Percentiles rank a stretch among this genome's conserved stretches.
Conservation (phyloP, 805 yeast genomes). For the Saturnispora galanensis region DNA sequence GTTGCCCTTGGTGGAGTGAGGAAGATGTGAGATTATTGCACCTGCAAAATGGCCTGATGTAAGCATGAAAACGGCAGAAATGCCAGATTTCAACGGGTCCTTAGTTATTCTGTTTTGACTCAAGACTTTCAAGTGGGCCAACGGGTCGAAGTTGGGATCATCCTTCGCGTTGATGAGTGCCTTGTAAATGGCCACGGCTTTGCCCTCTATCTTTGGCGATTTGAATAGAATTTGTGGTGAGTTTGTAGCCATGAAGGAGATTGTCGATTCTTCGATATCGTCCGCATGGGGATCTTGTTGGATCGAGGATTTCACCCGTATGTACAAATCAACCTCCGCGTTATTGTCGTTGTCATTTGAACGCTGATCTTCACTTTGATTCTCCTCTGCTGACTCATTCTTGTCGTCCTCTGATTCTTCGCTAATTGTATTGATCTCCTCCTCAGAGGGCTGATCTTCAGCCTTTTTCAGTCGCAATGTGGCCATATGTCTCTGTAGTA, state of each 20-base stretch:
- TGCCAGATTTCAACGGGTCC: slow-evolving; percentile 20
- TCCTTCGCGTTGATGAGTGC: slow-evolving; percentile 39
- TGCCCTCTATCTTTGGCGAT: slow-evolving; percentile 33
- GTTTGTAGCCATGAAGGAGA: slow-evolving; percentile 53
- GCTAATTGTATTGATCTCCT: neutral
- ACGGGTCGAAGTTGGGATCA: slow-evolving; percentile 34
- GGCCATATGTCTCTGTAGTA: neutral
- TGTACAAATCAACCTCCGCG: slow-evolving; percentile 4
- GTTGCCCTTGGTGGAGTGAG: slow-evolving; percentile 46
- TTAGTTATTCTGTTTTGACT: slow-evolving; percentile 12
- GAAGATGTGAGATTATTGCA: slow-evolving; percentile 73
- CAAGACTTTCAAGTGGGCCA: slow-evolving; percentile 30
- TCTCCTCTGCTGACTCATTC: slow-evolving; percentile 36
- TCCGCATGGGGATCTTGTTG: neutral
- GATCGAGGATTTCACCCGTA: neutral
- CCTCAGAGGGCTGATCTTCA: neutral
- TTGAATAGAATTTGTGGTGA: slow-evolving; percentile 59
- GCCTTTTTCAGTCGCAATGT: slow-evolving; percentile 1
- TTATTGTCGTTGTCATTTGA: slow-evolving; percentile 24
- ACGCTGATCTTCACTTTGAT: slow-evolving; percentile 31
- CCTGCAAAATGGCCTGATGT: slow-evolving; percentile 99
- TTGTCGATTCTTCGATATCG: slow-evolving; percentile 23
- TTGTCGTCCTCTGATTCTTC: slow-evolving; percentile 3
- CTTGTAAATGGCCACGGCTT: slow-evolving; percentile 54
- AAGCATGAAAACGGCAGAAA: slow-evolving; percentile 80